phyloP scores from a whole-genome alignment of 192 early-diverging fungal species.

The Funneliformis geosporum region DNA sequence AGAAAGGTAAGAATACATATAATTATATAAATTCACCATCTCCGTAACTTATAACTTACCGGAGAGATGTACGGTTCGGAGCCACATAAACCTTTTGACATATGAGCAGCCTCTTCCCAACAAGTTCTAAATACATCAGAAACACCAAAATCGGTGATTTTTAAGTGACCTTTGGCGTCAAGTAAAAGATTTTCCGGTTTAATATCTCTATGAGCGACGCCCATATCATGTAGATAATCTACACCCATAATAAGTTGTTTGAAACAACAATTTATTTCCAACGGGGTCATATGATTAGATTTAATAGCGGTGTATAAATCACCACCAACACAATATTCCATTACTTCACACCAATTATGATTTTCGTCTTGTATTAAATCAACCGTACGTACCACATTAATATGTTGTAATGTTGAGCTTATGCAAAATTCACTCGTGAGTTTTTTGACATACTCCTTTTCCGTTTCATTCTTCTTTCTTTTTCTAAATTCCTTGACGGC shows the following conservation, averaged over 20 bases:
- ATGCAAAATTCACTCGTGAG: slow-evolving; percentile 95
- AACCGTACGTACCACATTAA: slow-evolving; percentile 90
- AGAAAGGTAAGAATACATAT: not conserved
- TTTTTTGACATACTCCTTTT: slow-evolving; percentile 96
- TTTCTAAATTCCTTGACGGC: slow-evolving; percentile 96
- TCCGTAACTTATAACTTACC: slow-evolving; percentile 51
- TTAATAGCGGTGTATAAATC: slow-evolving; percentile 85
- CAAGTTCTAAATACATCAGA: slow-evolving; percentile 91
- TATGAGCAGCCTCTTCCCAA: slow-evolving; percentile 76
- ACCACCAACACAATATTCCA: slow-evolving; percentile 90
- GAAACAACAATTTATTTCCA: slow-evolving; percentile 89
- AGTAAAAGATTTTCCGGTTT: slow-evolving; percentile 89
- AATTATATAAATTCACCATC: too few species aligned
- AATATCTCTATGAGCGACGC: slow-evolving; percentile 92
- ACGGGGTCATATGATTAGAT: slow-evolving; percentile 70
- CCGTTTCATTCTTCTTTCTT: slow-evolving; percentile 78
- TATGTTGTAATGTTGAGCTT: slow-evolving; percentile 84
- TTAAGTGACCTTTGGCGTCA: slow-evolving; percentile 76
- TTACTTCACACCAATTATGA: slow-evolving; percentile 78
- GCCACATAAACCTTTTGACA: slow-evolving; percentile 89
- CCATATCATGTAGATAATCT: slow-evolving; percentile 88
- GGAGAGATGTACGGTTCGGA: slow-evolving; percentile 98
- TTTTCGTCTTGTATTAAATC: slow-evolving; percentile 94
- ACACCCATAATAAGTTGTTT: slow-evolving; percentile 89
- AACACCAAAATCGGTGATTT: slow-evolving; percentile 99